These are phyloP conservation scores for Xerocomus minutiporus DNA, from an alignment of 1,284 basidiomycete genomes.

Conservation along the genomic window DNA sequence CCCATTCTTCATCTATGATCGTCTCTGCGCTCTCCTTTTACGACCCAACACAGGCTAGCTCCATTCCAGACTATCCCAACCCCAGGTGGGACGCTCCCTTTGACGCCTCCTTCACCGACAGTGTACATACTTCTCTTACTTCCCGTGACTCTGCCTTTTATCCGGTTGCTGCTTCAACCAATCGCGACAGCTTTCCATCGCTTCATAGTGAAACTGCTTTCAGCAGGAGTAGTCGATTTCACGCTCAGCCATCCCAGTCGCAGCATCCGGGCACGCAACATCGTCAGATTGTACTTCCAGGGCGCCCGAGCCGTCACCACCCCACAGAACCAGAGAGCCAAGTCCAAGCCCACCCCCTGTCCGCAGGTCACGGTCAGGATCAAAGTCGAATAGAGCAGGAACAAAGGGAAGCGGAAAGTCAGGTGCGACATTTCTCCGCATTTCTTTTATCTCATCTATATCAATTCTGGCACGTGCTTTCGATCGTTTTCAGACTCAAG, in stretches of 20 bases:
- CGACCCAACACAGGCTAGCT: slow-evolving; percentile 21
- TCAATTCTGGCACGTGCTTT: background rate
- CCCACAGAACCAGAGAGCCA: background rate
- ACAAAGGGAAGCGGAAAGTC: background rate
- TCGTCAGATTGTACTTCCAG: slow-evolving; percentile 15
- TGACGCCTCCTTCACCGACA: slow-evolving; percentile 9
- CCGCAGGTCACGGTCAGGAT: background rate
- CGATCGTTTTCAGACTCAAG: slow-evolving; percentile 1
- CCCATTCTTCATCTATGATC: slow-evolving; percentile 24
- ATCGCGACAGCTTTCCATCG: background rate
- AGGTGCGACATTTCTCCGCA: slow-evolving; percentile 4
- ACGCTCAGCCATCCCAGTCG: background rate
- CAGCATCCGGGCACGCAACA: slow-evolving; percentile 5
- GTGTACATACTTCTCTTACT: background rate
- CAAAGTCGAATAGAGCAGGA: slow-evolving; percentile 5
- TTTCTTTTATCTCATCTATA: no score
- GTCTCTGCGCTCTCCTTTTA: slow-evolving; percentile 27
- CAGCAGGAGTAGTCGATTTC: background rate
- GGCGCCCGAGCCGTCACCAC: background rate
- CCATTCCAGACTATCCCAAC: slow-evolving; percentile 15
- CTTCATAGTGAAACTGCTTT: background rate
- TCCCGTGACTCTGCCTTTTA: background rate
- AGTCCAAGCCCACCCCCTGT: background rate
- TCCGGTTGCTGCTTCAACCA: background rate
- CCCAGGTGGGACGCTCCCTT: slow-evolving; percentile 23